Conservation (phyloP, 176 grass and related monocot genomes). For the Thalia dealbata region DNA sequence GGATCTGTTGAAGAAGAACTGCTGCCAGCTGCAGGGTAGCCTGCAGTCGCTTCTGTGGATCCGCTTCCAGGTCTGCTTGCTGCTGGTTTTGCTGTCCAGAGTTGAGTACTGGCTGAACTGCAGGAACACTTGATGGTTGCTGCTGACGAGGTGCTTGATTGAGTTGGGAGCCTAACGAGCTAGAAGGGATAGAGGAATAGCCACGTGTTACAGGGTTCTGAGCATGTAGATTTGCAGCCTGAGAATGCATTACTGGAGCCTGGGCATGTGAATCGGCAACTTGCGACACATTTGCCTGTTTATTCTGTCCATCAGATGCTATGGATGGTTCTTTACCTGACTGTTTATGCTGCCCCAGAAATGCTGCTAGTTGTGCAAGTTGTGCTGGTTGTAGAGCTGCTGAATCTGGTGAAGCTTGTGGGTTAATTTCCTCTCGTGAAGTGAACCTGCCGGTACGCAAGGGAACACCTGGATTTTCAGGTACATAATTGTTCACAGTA, state of each 20-base stretch:
- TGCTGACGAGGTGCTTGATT: slow-evolving; percentile 37
- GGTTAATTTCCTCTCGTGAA: slow-evolving; percentile 24
- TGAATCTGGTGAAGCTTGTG: slow-evolving; percentile 27
- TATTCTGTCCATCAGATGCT: slow-evolving; percentile 26
- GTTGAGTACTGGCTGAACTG: slow-evolving; percentile 19
- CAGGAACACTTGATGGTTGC: slow-evolving; percentile 27
- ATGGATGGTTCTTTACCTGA: slow-evolving; percentile 29
- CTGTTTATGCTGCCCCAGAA: slow-evolving; percentile 56
- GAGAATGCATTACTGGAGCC: slow-evolving; percentile 23
- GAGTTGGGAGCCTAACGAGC: slow-evolving; percentile 34
- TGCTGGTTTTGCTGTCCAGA: slow-evolving; percentile 36
- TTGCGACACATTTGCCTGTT: slow-evolving; percentile 27
- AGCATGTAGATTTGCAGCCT: slow-evolving; percentile 19
- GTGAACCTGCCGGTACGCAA: slow-evolving; percentile 21
- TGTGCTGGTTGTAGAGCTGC: slow-evolving; percentile 51
- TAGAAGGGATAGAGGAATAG: slow-evolving; percentile 37
- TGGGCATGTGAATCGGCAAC: slow-evolving; percentile 29
- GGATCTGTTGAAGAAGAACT: slow-evolving; percentile 78
- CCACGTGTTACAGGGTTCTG: slow-evolving; percentile 25
- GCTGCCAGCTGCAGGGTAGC: slow-evolving; percentile 88
- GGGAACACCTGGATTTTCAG: slow-evolving; percentile 32
- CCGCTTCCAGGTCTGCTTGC: slow-evolving; percentile 32
- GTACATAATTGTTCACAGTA: slow-evolving; percentile 24
- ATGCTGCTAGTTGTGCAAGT: slow-evolving; percentile 42
- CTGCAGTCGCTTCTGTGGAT: slow-evolving; percentile 82